Evolutionary conservation across 768 basidiomycete species (phyloP).

Genomic region (Leucosporidium creatinivorum): DNA sequence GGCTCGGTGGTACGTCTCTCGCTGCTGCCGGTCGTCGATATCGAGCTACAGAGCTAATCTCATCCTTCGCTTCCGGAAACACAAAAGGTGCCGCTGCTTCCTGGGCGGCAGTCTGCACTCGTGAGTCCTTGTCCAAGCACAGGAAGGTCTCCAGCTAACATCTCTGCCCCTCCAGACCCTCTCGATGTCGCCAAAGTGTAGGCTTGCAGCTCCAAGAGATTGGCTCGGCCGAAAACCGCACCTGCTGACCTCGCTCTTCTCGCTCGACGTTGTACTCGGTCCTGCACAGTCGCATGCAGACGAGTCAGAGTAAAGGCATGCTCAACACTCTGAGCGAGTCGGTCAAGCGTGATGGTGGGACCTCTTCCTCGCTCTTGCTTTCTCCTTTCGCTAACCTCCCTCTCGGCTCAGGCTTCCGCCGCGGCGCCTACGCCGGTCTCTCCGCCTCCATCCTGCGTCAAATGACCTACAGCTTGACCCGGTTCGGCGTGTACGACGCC

Average conservation of each 20-base stretch:
- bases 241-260: neutral
- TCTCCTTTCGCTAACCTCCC: neutral
- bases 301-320: constrained; percentile 29
- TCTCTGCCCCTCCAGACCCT: constrained; percentile 11
- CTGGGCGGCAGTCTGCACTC: constrained; percentile 32
- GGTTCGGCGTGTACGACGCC: constrained; percentile 37
- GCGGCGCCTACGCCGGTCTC: constrained; percentile 36
- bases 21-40: too few relatives aligned
- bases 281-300: constrained; percentile 33
- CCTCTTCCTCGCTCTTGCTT: neutral
- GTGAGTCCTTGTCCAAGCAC: constrained; percentile 1
- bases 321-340: constrained; percentile 20
- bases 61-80: too few relatives aligned
- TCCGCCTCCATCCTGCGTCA: constrained; percentile 36
- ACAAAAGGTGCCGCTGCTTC: constrained; percentile 23
- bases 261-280: neutral
- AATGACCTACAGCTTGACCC: constrained; percentile 37
- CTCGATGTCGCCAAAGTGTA: constrained; percentile 35
- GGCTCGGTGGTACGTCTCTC: too few relatives aligned
- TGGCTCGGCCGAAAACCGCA: too few relatives aligned
- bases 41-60: too few relatives aligned
- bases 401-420: constrained; percentile 21
- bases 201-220: neutral
- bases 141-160: neutral
- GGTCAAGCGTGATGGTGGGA: constrained; percentile 32